These are phyloP conservation scores for Trichoderma cornu-damae DNA, from an alignment of 2,329 filamentous ascomycete genomes.

Conservation along the genomic window DNA sequence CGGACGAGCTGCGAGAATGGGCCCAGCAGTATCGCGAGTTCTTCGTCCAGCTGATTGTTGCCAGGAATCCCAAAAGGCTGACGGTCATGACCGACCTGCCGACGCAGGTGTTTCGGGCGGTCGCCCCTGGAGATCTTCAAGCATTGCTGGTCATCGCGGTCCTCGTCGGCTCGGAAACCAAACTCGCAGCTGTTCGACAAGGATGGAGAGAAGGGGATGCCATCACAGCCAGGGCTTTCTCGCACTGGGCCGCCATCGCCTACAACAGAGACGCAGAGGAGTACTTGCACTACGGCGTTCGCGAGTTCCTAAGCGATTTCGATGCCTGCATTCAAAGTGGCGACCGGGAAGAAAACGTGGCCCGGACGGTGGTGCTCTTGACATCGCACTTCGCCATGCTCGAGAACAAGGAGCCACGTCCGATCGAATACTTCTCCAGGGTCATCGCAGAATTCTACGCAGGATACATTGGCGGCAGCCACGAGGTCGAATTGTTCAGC, in stretches of 20 bases:
- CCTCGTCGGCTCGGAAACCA: slow-evolving; percentile 1
- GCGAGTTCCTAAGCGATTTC: slow-evolving; percentile 1
- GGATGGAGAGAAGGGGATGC: slow-evolving; percentile 9
- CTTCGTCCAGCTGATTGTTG: slow-evolving; percentile 4
- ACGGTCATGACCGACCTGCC: slow-evolving; percentile 9
- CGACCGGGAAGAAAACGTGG: slow-evolving; percentile 2
- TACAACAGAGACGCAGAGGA: slow-evolving; percentile 7
- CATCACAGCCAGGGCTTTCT: slow-evolving; percentile 8
- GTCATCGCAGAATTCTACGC: slow-evolving; percentile 10
- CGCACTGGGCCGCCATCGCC: slow-evolving; percentile 7
- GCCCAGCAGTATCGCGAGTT: slow-evolving; percentile 5
- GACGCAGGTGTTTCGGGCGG: not conserved
- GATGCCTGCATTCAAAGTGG: not conserved
- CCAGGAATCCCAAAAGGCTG: not conserved
- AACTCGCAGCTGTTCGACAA: slow-evolving; percentile 1
- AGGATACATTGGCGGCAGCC: not conserved
- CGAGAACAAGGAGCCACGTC: not conserved
- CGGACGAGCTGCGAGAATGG: slow-evolving; percentile 4
- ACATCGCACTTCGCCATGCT: slow-evolving; percentile 1
- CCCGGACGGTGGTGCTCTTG: slow-evolving; percentile 1
- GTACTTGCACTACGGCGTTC: slow-evolving; percentile 6
- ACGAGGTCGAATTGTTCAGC: not conserved
- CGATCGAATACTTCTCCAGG: not conserved
- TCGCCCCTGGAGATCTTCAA: slow-evolving; percentile 3
- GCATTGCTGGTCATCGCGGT: slow-evolving; percentile 6